Evolutionary conservation across 495 filamentous ascomycete species (phyloP), one percentile per base, ranked within the genome.

Genomic region (Penicillium turbatum): DNA sequence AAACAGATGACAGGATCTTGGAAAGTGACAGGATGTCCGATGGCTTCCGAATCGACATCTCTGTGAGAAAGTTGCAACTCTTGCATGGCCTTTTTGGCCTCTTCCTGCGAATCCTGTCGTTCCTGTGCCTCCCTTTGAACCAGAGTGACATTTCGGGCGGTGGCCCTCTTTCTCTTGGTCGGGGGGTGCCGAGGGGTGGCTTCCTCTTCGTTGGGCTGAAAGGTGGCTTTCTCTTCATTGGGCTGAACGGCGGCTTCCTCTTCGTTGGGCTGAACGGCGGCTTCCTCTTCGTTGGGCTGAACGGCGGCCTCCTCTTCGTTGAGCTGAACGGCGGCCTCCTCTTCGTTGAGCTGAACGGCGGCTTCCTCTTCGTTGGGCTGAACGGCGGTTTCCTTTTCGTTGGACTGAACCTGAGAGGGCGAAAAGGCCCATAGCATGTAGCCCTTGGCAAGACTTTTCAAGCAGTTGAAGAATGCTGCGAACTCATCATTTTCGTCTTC

Each of bases 11-110:
- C 70, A 8, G 77, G 72, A 50, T 87, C 84, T n/a, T 79, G 80
- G 49, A 85, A 83, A 61, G 87, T 91, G 56, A 93, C 81, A 12
- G 86, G 81, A 39, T 91, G 80, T 11, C 61, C 72, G 29, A 35
- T 57, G 13, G 60, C 67, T 54, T 74, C 68, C 16, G 65, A 66
- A n/a, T 78, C 0, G 35, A 16, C 74, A 40, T 24, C 5, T 6
- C 38, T 21, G 12, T 41, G 15, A 62, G 67, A 6, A 69, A n/a
- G 3, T 71, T 63, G 17, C 6, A 19, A 11, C 12, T 5, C 19
- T 6, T 24, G 19, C 1, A 86, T 62, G n/a, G 63, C 62, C 46
- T 65, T 61, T 51, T 73, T 71, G 8, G 39, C 60, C 42, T 45
- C 38, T 5, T 46, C 50, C 21, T 84, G 78, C 29, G 68, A 58